Evolutionary conservation across 176 grass and related monocot species (phyloP).

Genomic region (Oryza longistaminata): DNA sequence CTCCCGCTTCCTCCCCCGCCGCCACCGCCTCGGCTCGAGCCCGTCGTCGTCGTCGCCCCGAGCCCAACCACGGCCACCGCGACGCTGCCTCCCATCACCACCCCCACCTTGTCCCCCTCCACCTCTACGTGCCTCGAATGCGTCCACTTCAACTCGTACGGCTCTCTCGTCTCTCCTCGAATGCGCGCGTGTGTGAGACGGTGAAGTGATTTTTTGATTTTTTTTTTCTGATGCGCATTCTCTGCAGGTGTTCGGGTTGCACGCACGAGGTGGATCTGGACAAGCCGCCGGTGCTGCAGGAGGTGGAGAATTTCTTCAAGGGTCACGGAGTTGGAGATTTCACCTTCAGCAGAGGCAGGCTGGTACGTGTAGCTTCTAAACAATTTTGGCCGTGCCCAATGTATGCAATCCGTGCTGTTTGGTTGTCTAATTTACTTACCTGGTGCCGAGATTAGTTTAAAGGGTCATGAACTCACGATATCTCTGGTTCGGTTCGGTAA

Average conservation of each 20-base stretch:
- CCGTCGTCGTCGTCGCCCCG: background rate
- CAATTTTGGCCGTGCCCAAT: no score
- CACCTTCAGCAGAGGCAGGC: conserved; percentile 72
- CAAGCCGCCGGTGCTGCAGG: conserved; percentile 65
- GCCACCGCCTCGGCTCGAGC: conserved; percentile 33
- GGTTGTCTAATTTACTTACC: background rate
- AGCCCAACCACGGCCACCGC: conserved; percentile 11
- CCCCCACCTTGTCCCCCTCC: background rate
- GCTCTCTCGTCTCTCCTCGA: background rate
- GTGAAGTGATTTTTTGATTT: conserved; percentile 3
- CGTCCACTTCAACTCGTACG: conserved; percentile 81
- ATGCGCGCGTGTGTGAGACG: background rate
- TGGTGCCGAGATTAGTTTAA: background rate
- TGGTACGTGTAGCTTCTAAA: conserved; percentile 46
- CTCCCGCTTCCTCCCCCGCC: conserved; percentile 26
- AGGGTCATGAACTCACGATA: background rate
- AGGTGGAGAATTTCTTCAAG: conserved; percentile 66
- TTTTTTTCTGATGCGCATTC: background rate
- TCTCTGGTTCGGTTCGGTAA: background rate
- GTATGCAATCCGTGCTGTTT: background rate
- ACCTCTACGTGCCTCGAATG: conserved; percentile 61
- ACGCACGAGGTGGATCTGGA: conserved; percentile 73
- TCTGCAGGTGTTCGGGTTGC: conserved; percentile 79
- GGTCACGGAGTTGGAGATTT: conserved; percentile 64
- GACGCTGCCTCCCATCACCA: background rate